Evolutionary conservation across 2,329 filamentous ascomycete genomes (phyloP).

Genomic region (Alternaria sp.): DNA sequence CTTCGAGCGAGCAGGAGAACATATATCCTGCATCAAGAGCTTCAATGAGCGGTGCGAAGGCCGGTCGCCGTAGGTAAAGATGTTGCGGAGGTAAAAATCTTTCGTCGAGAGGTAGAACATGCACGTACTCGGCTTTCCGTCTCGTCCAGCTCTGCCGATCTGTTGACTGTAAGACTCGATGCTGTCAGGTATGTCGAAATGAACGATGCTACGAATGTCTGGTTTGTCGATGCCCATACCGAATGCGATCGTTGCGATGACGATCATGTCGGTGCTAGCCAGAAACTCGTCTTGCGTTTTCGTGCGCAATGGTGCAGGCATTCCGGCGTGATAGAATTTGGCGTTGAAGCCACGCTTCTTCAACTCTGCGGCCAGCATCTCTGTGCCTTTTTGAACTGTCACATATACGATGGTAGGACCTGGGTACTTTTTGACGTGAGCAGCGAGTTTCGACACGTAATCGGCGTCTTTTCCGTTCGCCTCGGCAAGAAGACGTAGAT

Average conservation of each 20-base stretch:
- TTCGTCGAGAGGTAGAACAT: conserved; percentile 64
- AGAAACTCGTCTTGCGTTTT: conserved; percentile 82
- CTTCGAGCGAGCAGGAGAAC: conserved; percentile 43
- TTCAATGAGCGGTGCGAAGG: conserved; percentile 60
- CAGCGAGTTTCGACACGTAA: conserved; percentile 72
- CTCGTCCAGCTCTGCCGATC: conserved; percentile 88
- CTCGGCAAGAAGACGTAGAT: conserved; percentile 61
- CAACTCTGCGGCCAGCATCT: conserved; percentile 70
- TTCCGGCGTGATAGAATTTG: conserved; percentile 81
- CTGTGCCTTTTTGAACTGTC: conserved; percentile 63
- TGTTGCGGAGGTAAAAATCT: conserved; percentile 65
- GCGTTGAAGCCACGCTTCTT: conserved; percentile 70
- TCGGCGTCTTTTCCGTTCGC: conserved; percentile 70
- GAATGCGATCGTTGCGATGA: conserved; percentile 96
- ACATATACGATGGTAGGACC: conserved; percentile 68
- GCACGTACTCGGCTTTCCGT: conserved; percentile 72
- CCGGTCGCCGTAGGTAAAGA: conserved; percentile 65
- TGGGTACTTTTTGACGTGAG: conserved; percentile 58
- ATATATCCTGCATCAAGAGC: conserved; percentile 59
- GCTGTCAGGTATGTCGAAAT: conserved; percentile 89
- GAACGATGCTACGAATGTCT: conserved; percentile 93
- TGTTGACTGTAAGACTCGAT: conserved; percentile 98
- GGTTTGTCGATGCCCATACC: conserved; percentile 99
- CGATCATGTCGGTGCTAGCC: conserved; percentile 75
- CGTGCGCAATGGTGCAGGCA: conserved; percentile 70